Base-by-base conservation (phyloP, 495 filamentous ascomycete species). In the Annulohypoxylon bovei region DNA sequence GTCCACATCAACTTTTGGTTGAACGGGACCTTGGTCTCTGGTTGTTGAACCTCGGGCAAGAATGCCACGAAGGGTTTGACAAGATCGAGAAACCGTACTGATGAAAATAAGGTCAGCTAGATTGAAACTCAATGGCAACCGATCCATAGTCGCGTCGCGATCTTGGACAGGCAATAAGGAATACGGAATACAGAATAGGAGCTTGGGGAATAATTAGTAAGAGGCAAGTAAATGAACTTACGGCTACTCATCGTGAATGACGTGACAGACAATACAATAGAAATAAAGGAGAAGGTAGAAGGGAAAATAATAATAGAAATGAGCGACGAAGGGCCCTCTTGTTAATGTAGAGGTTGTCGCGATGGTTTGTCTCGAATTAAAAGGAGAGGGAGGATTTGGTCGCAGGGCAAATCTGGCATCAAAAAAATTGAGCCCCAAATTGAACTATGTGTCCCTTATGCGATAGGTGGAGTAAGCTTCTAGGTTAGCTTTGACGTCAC, bases 1-100 rank as follows among this genome's bases (percentile, higher is more conserved):
- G 96, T 99, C 96, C 96, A 99, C 94, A 98, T 97, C 88, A 98
- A 83, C 85, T 96, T 95, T 84, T 98, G 95, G 86, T 96, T 95
- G 89, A 98, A 99, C 70, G 95, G 93, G 53, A 94, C 91, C 86
- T 97, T 97, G 74, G 91, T 90, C 85, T 99, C 95, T 65, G 95
- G 96, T 74, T 96, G 90, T 83, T 94, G 90, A 81, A 99, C 95
- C 90, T 99, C 95, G 79, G 95, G 95, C 80, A 99, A 91, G 87
- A 98, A 91, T 82, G 95, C 94, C 86, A 94, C 91, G 82, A 99
- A 99, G 81, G 96, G 95, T 83, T 98, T 99, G 84, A 99, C 95
- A 73, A 98, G 88, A 84, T 99, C 95, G 84, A 99, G 93, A 79
- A 99, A 99, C 78, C 95, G 96, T 84, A 98, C 95, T 98, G 83